Conservation (phyloP, 179 eudicot genomes). For the Drosera spatulata region DNA sequence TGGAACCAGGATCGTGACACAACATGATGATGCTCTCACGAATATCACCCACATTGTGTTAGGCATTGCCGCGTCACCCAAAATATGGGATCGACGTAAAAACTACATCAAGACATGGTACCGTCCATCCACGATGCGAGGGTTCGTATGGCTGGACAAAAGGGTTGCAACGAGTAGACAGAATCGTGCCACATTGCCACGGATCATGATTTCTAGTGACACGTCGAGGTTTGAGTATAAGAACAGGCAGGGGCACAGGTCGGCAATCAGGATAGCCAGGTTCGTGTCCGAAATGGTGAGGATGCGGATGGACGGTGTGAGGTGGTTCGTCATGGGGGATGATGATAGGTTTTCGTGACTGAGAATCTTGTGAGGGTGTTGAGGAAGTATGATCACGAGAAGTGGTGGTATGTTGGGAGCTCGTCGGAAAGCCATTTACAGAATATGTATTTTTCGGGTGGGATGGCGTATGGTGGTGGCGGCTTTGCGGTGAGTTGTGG, state of each 20-base stretch:
- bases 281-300: slow-evolving; percentile 70
- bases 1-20: too few species aligned
- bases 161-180: slow-evolving; percentile 9
- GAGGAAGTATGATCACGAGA: slow-evolving; percentile 59
- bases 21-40: too few species aligned
- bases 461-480: slow-evolving; percentile 94
- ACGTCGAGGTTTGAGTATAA: slow-evolving; percentile 42
- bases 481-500: slow-evolving; percentile 85
- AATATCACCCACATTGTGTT: slow-evolving; percentile 37
- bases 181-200: slow-evolving; percentile 29
- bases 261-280: slow-evolving; percentile 75
- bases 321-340: slow-evolving; percentile 40
- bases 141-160: slow-evolving; percentile 65
- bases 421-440: slow-evolving; percentile 70
- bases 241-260: slow-evolving; percentile 58
- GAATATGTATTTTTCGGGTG: slow-evolving; percentile 66
- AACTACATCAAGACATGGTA: slow-evolving; percentile 81
- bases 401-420: slow-evolving; percentile 70
- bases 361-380: slow-evolving; percentile 69
- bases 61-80: slow-evolving; percentile 85
- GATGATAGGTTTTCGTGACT: slow-evolving; percentile 74
- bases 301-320: slow-evolving; percentile 18
- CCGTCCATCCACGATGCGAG: slow-evolving; percentile 27
- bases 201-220: slow-evolving; percentile 43
- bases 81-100: slow-evolving; percentile 56